phyloP scores from a whole-genome alignment of 257 asterid genomes.

The Pogostemon cablin region DNA sequence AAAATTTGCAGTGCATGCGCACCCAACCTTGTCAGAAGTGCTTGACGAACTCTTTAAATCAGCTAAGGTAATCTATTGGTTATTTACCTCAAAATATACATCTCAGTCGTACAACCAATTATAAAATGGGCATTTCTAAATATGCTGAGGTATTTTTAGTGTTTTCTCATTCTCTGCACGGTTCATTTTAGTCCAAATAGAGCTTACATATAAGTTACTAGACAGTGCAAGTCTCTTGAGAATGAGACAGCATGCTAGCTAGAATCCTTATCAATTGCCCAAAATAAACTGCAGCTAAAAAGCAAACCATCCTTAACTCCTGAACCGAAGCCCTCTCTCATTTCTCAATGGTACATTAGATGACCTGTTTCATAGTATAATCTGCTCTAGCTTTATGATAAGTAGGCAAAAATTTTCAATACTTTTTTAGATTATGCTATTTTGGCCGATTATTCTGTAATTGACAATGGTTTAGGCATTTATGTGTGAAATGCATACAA shows the following conservation, averaged over 20 bases:
- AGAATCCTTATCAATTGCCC: constrained; percentile 42
- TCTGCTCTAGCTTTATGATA: constrained; percentile 32
- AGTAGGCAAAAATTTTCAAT: neutral
- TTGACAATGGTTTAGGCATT: neutral
- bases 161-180: neutral
- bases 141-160: constrained; percentile 4
- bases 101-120: constrained; percentile 1
- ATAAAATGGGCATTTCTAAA: neutral
- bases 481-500: neutral
- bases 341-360: constrained; percentile 63
- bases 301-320: constrained; percentile 60
- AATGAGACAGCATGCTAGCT: constrained; percentile 36
- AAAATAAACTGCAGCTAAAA: constrained; percentile 52
- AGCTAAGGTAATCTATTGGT: constrained; percentile 61
- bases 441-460: neutral
- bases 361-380: constrained; percentile 34
- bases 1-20: constrained; percentile 92
- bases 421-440: neutral
- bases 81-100: neutral
- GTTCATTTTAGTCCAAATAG: constrained; percentile 18
- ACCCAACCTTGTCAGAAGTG: constrained; percentile 95
- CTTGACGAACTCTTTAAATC: constrained; percentile 89
- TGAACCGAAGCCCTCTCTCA: constrained; percentile 66
- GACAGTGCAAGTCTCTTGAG: constrained; percentile 30
- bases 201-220: constrained; percentile 24